Conservation (phyloP, 306 rosid species). For the Crotalaria pallida region DNA sequence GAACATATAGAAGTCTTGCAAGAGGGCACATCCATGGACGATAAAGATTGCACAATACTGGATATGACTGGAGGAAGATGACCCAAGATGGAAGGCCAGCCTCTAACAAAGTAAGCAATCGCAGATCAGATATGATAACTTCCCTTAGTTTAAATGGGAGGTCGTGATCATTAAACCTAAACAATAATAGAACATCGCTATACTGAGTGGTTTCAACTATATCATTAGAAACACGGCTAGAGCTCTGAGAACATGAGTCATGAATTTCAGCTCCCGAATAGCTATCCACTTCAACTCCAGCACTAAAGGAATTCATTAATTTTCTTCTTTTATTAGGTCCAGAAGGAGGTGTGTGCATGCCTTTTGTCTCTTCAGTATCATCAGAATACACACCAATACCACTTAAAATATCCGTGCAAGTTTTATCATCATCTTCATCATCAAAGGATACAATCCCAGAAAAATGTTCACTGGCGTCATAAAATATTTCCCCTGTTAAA, state of each 20-base stretch:
- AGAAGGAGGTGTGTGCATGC: constrained; percentile 51
- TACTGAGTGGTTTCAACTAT: constrained; percentile 59
- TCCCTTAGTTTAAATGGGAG: constrained; percentile 77
- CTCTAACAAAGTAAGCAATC: constrained; percentile 87
- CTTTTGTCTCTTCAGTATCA: constrained; percentile 23
- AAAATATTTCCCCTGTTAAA: constrained; percentile 69
- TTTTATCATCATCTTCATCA: constrained; percentile 27
- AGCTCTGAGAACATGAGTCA: constrained; percentile 26
- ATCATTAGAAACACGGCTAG: constrained; percentile 33
- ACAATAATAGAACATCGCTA: constrained; percentile 62
- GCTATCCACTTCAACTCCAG: constrained; percentile 34
- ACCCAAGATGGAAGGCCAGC: constrained; percentile 99
- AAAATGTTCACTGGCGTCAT: constrained; percentile 61
- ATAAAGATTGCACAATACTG: constrained; percentile 79
- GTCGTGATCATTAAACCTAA: constrained; percentile 75
- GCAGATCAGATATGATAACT: constrained; percentile 68
- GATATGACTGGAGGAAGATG: constrained; percentile 94
- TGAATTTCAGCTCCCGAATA: constrained; percentile 20
- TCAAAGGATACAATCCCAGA: constrained; percentile 27
- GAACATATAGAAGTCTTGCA: constrained; percentile 69
- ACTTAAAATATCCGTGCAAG: constrained; percentile 19
- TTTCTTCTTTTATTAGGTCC: constrained; percentile 85
- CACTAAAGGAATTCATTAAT: constrained; percentile 33
- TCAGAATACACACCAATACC: constrained; percentile 26
- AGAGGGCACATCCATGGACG: constrained; percentile 99